Base-by-base conservation (phyloP, 2,329 filamentous ascomycete species). In the Diaporthe vexans region DNA sequence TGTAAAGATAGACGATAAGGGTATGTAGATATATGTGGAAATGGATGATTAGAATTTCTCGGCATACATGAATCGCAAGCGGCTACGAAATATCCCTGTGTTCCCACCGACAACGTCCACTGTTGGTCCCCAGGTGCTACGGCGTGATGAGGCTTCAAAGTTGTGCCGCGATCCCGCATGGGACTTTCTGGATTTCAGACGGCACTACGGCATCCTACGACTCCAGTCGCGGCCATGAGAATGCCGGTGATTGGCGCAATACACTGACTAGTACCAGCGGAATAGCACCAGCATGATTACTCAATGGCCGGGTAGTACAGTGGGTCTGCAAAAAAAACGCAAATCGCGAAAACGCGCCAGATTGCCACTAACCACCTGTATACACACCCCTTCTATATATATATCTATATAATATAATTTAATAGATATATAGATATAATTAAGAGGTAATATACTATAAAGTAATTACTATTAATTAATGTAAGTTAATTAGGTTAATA, bases 201-300 rank as follows among this genome's bases (percentile, higher is more conserved):
- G 33, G 33, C n/a, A 67, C 61, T 52, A 52, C 26, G 21, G 61
- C 61, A 52, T 52, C 61, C 61, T 40, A 4, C 46, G 24, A 21
- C 29, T 37, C 46, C 29, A 52, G 21, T 29, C 21, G 1, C 7
- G 29, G 19, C 10, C 40, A 6, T 17, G 3, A 15, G 17, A 0
- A 15, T n/a, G 9, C 8, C 26, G 6, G 26, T 65, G 43, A 67
- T 67, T 67, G 29, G 63, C 46, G 29, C n/a, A 52, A 10, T 9
- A 11, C 21, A 10, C 5, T 26, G 10, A 33, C 59, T 48, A 63
- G 59, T 21, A 26, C n/a, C 24, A 15, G 2, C 17, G 1, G 35
- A 29, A 63, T 11, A 63, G 58, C n/a, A 48, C 59, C 59, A 63
- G 33, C 59, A 46, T 59, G 33, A 59, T 24, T 40, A 58, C 33